Evolutionary conservation across 306 rosid species (phyloP).

Genomic region (Vicia villosa): DNA sequence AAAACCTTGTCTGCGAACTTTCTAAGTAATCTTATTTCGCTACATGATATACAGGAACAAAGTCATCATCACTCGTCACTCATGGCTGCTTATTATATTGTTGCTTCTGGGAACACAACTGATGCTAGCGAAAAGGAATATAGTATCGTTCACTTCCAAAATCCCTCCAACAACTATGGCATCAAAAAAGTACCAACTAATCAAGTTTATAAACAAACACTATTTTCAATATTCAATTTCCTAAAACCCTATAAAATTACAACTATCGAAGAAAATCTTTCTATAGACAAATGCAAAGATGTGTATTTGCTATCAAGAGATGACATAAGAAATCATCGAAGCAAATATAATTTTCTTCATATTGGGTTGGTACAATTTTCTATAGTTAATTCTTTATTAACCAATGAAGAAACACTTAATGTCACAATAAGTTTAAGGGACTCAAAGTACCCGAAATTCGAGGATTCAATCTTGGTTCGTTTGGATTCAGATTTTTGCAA

Average conservation of each 20-base stretch:
- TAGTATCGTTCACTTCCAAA: background rate
- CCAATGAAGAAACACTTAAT: background rate
- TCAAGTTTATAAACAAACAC: no score
- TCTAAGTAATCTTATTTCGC: no score
- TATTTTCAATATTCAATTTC: no score
- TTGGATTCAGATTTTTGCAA: background rate
- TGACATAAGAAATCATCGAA: background rate
- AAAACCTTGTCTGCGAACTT: no score
- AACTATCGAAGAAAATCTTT: background rate
- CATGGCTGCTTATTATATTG: background rate
- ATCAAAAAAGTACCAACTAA: no score
- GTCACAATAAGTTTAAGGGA: background rate
- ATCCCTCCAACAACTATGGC: no score
- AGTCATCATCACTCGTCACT: background rate
- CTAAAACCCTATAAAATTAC: no score
- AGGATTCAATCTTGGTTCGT: background rate
- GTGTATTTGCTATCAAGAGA: slow-evolving; percentile 3
- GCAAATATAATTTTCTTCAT: background rate
- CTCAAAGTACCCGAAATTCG: background rate
- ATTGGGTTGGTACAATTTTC: background rate
- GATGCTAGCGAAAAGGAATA: background rate
- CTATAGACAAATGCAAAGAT: background rate
- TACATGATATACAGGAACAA: no score
- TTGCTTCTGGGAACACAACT: background rate
- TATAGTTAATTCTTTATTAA: background rate